Percentiles rank a stretch among this genome's conserved stretches.
Conservation (phyloP, 2,329 filamentous ascomycete species). For the Aureobasidium melanogenum region DNA sequence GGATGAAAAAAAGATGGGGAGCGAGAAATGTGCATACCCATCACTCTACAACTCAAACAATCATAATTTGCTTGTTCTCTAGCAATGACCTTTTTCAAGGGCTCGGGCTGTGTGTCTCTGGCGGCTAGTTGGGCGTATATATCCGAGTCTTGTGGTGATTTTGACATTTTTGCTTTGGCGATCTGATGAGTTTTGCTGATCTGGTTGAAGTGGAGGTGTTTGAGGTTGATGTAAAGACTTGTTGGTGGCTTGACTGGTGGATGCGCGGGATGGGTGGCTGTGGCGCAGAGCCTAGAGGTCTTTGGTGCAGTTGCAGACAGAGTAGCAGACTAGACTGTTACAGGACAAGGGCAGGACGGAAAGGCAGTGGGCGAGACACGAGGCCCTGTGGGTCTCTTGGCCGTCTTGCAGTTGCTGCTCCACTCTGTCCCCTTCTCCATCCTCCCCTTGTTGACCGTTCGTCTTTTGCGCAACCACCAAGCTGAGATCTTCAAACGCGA, state of each 20-base stretch:
- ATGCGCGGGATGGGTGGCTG: not conserved
- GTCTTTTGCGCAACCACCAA: not conserved
- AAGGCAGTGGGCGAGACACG: not conserved
- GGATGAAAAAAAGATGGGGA: not conserved
- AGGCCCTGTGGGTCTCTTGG: slow-evolving; percentile 1
- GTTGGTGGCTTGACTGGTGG: not conserved
- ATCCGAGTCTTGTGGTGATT: not conserved
- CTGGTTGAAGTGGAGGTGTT: not conserved
- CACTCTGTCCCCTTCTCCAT: not conserved
- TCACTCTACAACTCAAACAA: slow-evolving; percentile 25
- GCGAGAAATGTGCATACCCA: slow-evolving; percentile 19
- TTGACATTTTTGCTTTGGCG: not conserved
- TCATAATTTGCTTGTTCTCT: slow-evolving; percentile 39
- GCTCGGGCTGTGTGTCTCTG: slow-evolving; percentile 10
- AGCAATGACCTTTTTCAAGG: slow-evolving; percentile 27
- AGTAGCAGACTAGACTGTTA: not conserved
- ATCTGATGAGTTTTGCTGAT: not conserved
- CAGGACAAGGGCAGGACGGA: not conserved
- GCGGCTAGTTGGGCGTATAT: not conserved
- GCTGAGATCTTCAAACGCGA: not conserved
- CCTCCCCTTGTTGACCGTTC: not conserved
- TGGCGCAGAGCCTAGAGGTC: not conserved
- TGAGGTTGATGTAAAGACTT: not conserved
- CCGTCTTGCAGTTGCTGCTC: not conserved
- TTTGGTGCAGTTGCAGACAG: not conserved